Evolutionary conservation across 306 rosid species (phyloP).

Genomic region (Rosa multiflora): DNA sequence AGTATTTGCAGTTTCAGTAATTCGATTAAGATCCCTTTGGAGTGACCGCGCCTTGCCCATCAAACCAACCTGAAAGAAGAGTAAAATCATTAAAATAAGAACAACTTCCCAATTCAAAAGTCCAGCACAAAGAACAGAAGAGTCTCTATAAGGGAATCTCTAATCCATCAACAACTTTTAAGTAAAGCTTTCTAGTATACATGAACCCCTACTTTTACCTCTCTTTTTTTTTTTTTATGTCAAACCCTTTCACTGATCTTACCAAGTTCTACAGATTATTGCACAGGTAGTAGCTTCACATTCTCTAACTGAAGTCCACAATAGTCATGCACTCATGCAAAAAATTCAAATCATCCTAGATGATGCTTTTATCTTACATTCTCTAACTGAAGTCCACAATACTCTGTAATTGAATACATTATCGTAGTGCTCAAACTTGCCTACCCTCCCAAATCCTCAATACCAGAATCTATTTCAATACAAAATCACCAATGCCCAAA

Average conservation of each 20-base stretch:
- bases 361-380: neutral
- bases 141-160: neutral
- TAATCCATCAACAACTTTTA: neutral
- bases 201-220: neutral
- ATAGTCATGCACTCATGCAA: neutral
- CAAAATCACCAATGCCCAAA: neutral
- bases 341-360: neutral
- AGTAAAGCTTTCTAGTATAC: neutral
- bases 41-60: constrained; percentile 80
- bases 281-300: no score
- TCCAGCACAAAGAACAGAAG: neutral
- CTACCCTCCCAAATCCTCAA: neutral
- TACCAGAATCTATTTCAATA: neutral
- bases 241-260: neutral
- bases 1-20: constrained; percentile 85
- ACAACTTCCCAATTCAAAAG: constrained; percentile 9
- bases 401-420: neutral
- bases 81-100: neutral
- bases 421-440: neutral
- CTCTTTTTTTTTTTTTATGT: no score
- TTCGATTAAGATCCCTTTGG: constrained; percentile 81
- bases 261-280: neutral
- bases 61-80: constrained; percentile 61
- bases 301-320: neutral
- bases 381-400: neutral